phyloP scores from a whole-genome alignment of 2,329 filamentous ascomycete species.

The Curvularia eragrostidis region DNA sequence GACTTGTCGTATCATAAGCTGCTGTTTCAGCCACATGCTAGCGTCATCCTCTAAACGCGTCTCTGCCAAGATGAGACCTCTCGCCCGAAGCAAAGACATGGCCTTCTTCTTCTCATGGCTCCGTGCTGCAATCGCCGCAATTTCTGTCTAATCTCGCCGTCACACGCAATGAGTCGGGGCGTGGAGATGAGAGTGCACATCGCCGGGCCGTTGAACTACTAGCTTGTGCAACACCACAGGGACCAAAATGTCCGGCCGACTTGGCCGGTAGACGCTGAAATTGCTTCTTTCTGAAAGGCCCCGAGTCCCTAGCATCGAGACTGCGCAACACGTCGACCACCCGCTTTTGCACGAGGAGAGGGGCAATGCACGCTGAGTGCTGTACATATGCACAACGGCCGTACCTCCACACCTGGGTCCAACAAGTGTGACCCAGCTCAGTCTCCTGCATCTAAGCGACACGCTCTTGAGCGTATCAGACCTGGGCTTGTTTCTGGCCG shows the following conservation, averaged over 20 bases:
- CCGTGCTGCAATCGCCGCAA: constrained; percentile 24
- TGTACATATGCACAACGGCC: constrained; percentile 33
- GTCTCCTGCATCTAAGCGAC: constrained; percentile 31
- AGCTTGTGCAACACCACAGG: constrained; percentile 25
- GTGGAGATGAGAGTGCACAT: constrained; percentile 14
- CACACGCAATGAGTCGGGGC: constrained; percentile 18
- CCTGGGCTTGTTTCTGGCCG: constrained; percentile 13
- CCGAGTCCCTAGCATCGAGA: constrained; percentile 26
- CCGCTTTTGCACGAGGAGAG: constrained; percentile 17
- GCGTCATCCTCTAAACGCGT: constrained; percentile 12
- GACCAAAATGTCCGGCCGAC: constrained; percentile 26
- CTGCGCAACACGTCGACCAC: constrained; percentile 18
- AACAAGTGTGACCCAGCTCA: constrained; percentile 18
- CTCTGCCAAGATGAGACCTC: constrained; percentile 18
- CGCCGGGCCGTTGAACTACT: constrained; percentile 36
- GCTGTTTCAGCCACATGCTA: constrained; percentile 10
- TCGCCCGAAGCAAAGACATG: constrained; percentile 19
- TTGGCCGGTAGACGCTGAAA: constrained; percentile 20
- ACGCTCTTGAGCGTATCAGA: constrained; percentile 19
- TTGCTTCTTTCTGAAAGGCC: constrained; percentile 22
- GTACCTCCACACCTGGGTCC: constrained; percentile 34
- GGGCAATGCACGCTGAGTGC: not conserved
- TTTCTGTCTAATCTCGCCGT: constrained; percentile 11
- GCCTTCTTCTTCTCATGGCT: constrained; percentile 18
- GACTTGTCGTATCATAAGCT: constrained; percentile 4